phyloP scores from a whole-genome alignment of 2,329 filamentous ascomycete species.

The Penicillium sp. region DNA sequence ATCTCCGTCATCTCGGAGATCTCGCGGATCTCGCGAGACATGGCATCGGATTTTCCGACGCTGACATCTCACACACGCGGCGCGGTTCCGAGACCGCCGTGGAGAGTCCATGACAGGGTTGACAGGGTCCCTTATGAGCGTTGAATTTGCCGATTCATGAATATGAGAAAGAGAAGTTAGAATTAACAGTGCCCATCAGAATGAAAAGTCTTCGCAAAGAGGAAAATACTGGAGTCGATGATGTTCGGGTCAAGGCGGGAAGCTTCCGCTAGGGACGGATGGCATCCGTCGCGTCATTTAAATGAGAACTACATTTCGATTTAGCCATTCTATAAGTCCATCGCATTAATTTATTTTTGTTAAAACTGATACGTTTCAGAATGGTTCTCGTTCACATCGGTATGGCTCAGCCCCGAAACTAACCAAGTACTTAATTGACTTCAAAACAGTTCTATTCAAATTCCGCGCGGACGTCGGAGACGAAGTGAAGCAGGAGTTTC shows the following conservation, averaged over 20 bases:
- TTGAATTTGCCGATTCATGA: background rate
- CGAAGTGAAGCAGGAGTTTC: slow-evolving; percentile 46
- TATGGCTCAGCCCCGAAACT: background rate
- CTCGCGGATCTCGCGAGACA: too few relatives aligned
- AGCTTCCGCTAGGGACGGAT: slow-evolving; percentile 1
- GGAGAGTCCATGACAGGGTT: slow-evolving; percentile 22
- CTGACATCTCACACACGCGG: slow-evolving; percentile 42
- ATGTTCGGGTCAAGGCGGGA: background rate
- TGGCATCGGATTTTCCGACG: slow-evolving; percentile 45
- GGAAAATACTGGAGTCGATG: background rate
- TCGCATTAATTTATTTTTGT: background rate
- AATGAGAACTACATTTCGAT: background rate
- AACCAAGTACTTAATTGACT: background rate
- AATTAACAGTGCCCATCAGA: too few relatives aligned
- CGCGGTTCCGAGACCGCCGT: slow-evolving; percentile 31
- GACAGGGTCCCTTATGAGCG: too few relatives aligned
- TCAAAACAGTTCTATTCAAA: slow-evolving; percentile 48
- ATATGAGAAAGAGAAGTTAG: background rate
- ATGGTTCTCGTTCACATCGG: slow-evolving; percentile 29
- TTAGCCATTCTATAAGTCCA: background rate
- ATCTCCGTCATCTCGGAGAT: slow-evolving; percentile 33
- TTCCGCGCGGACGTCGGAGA: slow-evolving; percentile 44
- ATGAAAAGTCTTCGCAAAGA: background rate
- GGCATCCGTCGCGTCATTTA: background rate
- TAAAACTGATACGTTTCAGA: background rate